Evolutionary conservation across 2,329 filamentous ascomycete genomes (phyloP).

Genomic region (Lachnellula hyalina): DNA sequence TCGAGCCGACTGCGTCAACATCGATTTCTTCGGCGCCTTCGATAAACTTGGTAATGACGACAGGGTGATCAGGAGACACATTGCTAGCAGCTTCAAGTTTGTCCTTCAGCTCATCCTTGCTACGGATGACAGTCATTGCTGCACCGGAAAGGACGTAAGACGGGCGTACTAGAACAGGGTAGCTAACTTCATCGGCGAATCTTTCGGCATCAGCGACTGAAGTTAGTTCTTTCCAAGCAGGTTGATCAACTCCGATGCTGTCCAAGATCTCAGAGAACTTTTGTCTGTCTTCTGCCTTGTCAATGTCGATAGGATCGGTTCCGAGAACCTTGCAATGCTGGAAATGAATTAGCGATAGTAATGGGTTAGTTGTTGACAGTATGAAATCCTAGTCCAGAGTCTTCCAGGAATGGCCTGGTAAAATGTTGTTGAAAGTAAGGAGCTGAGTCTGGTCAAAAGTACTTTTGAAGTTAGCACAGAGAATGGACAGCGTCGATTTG

Average conservation of each 20-base stretch:
- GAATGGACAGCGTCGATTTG: too few species aligned
- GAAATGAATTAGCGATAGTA: neutral
- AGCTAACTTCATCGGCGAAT: conserved; percentile 80
- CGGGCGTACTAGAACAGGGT: conserved; percentile 91
- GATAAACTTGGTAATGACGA: conserved; percentile 98
- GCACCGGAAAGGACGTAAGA: conserved; percentile 95
- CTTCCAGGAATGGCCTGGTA: too few species aligned
- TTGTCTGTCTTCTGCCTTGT: conserved; percentile 95
- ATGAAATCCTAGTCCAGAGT: too few species aligned
- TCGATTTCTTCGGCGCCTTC: conserved; percentile 96
- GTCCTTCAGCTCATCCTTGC: conserved; percentile 82
- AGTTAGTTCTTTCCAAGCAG: conserved; percentile 94
- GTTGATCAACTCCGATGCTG: conserved; percentile 94
- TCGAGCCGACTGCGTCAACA: conserved; percentile 83
- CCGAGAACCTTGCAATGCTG: conserved; percentile 65
- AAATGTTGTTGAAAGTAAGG: too few species aligned
- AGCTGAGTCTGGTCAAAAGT: too few species aligned
- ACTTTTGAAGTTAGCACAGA: too few species aligned
- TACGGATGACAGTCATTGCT: conserved; percentile 95
- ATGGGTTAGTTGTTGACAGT: too few species aligned
- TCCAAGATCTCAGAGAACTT: conserved; percentile 98
- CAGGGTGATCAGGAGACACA: conserved; percentile 93
- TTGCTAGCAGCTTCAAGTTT: conserved; percentile 87
- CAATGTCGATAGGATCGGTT: conserved; percentile 89
- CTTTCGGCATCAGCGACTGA: conserved; percentile 81